A percentile compares a stretch with the other conserved stretches of the same genome.
These are phyloP conservation scores for Teunomyces lycoperdinae DNA, from an alignment of 805 yeast genomes.

Conservation along the genomic window DNA sequence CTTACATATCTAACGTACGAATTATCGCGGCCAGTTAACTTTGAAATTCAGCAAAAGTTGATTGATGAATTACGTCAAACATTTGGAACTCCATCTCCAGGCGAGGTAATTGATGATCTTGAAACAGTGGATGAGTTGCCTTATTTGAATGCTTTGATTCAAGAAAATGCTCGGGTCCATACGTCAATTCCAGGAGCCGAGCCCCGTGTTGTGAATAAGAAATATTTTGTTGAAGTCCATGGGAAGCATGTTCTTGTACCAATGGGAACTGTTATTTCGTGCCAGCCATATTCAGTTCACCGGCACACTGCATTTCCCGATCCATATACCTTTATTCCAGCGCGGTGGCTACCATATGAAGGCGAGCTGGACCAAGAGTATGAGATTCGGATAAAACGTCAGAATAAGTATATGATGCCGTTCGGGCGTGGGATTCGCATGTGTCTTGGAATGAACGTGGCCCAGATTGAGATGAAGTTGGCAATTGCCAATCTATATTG, in stretches of 20 bases:
- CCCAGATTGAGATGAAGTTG: constrained; percentile 62
- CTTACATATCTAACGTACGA: constrained; percentile 58
- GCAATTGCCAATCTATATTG: constrained; percentile 53
- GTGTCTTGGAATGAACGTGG: constrained; percentile 73
- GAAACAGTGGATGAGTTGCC: constrained; percentile 54
- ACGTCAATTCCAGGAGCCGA: constrained; percentile 75
- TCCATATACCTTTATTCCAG: constrained; percentile 55
- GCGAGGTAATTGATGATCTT: constrained; percentile 23
- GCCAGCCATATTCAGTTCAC: constrained; percentile 67
- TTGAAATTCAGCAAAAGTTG: constrained; percentile 45
- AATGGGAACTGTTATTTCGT: constrained; percentile 52
- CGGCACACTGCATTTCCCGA: constrained; percentile 52
- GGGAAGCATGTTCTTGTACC: constrained; percentile 37
- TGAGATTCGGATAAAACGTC: constrained; percentile 35
- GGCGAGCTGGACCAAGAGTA: constrained; percentile 32
- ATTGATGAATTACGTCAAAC: constrained; percentile 42
- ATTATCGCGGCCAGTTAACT: constrained; percentile 49
- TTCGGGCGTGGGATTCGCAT: constrained; percentile 73
- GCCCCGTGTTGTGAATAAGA: constrained; percentile 48
- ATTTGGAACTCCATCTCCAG: constrained; percentile 29
- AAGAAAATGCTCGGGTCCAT: constrained; percentile 61
- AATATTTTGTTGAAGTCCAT: constrained; percentile 22
- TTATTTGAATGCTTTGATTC: constrained; percentile 56
- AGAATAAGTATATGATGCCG: constrained; percentile 57
- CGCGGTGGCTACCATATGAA: constrained; percentile 53